Conservation (phyloP, 768 basidiomycete genomes). For the Sporobolomyces pararoseus region DNA sequence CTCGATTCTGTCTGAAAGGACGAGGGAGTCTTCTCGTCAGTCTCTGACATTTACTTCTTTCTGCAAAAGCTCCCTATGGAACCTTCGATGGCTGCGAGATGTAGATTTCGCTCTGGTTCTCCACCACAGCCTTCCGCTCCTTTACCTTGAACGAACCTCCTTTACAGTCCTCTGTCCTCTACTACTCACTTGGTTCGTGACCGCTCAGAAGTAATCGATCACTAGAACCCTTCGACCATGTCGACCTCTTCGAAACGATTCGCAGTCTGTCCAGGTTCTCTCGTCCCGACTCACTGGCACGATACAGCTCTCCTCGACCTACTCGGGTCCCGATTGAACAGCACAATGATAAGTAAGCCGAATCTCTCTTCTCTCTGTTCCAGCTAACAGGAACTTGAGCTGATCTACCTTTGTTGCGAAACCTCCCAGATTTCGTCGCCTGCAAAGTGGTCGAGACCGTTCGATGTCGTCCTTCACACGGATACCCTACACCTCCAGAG, state of each 20-base stretch:
- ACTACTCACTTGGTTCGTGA: no score
- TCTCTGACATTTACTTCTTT: slow-evolving; percentile 1
- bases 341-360: slow-evolving; percentile 66
- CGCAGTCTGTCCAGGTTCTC: slow-evolving; percentile 58
- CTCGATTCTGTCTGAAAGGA: not conserved
- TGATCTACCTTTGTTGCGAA: no score
- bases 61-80: no score
- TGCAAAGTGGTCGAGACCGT: slow-evolving; percentile 71
- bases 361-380: slow-evolving; percentile 5
- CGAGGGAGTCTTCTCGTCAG: not conserved
- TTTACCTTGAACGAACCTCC: no score
- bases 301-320: slow-evolving; percentile 74
- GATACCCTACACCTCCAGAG: slow-evolving; percentile 57
- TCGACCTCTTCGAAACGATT: not conserved
- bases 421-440: slow-evolving; percentile 68
- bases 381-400: no score
- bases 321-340: slow-evolving; percentile 67
- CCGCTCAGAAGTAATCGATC: no score
- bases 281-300: slow-evolving; percentile 68
- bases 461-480: slow-evolving; percentile 49
- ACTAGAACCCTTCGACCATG: no score
- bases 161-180: no score
- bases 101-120: no score
- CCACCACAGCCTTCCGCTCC: no score
- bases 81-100: not conserved